Evolutionary conservation across 352 stramenopile genomes (phyloP).

Genomic region (Aphanomyces cochlioides): DNA sequence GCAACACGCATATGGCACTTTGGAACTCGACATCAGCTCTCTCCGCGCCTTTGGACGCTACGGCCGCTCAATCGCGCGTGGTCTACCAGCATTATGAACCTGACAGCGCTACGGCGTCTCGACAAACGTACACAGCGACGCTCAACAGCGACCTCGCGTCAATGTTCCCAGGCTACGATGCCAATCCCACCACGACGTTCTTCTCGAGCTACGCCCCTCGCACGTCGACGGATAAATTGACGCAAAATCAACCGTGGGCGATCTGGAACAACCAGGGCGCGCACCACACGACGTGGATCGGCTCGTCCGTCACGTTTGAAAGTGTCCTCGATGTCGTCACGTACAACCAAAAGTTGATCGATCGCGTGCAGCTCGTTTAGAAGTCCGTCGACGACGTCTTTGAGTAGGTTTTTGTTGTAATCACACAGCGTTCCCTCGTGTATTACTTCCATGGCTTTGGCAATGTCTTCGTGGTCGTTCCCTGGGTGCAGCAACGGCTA

Average conservation of each 20-base stretch:
- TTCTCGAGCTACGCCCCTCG: background rate
- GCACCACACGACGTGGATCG: background rate
- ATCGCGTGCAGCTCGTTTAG: no score
- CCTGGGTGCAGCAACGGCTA: no score
- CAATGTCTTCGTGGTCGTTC: no score
- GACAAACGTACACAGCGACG: background rate
- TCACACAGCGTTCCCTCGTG: no score
- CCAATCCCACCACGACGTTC: background rate
- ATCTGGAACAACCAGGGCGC: slow-evolving; percentile 1
- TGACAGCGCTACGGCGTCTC: background rate
- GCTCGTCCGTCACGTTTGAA: no score
- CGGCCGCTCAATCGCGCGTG: background rate
- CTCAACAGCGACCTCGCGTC: background rate
- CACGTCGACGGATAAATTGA: background rate
- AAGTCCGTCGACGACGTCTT: no score
- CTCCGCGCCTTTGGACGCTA: background rate
- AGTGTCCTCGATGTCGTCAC: no score
- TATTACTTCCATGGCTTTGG: no score
- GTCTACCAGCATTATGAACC: background rate
- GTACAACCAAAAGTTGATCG: no score
- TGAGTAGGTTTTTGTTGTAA: no score
- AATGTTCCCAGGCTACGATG: background rate
- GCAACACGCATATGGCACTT: background rate
- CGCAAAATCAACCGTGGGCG: background rate
- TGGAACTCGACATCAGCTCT: background rate